phyloP scores from a whole-genome alignment of 352 stramenopile species.

The Pythium oligandrum region DNA sequence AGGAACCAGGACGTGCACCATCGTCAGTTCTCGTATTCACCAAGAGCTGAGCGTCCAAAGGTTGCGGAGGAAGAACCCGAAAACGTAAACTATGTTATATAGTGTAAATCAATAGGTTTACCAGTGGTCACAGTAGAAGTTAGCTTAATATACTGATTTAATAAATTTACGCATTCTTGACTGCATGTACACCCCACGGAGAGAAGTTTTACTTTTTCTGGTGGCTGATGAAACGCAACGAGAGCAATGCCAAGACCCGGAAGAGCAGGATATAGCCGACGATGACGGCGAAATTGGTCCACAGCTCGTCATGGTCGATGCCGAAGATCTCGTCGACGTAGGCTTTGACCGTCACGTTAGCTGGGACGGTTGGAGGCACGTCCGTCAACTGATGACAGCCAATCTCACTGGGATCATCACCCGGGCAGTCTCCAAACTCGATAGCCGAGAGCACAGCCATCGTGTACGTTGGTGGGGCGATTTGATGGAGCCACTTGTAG shows the following conservation, averaged over 20 bases:
- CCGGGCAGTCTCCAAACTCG: conserved; percentile 16
- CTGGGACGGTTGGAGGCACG: not conserved
- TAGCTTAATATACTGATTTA: too few relatives aligned
- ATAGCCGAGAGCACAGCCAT: conserved; percentile 12
- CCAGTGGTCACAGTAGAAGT: too few relatives aligned
- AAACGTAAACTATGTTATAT: too few relatives aligned
- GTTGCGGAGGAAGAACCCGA: too few relatives aligned
- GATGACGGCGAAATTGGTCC: conserved; percentile 24
- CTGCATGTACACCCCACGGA: too few relatives aligned
- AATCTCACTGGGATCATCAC: not conserved
- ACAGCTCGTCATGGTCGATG: conserved; percentile 23
- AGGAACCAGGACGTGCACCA: too few relatives aligned
- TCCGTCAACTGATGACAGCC: not conserved
- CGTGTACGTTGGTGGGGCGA: conserved; percentile 14
- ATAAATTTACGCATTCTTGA: too few relatives aligned
- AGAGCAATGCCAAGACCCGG: conserved; percentile 20
- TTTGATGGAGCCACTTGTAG: conserved; percentile 15
- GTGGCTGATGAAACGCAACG: conserved; percentile 28
- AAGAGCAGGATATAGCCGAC: conserved; percentile 25
- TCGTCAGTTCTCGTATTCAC: too few relatives aligned
- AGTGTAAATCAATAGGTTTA: too few relatives aligned
- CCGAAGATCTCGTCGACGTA: conserved; percentile 23
- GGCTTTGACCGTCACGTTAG: conserved; percentile 1
- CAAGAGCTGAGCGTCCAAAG: too few relatives aligned
- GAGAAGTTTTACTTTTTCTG: conserved; percentile 3